Base-by-base conservation (phyloP, 1,284 basidiomycete genomes). In the Wallemia mellicola region DNA sequence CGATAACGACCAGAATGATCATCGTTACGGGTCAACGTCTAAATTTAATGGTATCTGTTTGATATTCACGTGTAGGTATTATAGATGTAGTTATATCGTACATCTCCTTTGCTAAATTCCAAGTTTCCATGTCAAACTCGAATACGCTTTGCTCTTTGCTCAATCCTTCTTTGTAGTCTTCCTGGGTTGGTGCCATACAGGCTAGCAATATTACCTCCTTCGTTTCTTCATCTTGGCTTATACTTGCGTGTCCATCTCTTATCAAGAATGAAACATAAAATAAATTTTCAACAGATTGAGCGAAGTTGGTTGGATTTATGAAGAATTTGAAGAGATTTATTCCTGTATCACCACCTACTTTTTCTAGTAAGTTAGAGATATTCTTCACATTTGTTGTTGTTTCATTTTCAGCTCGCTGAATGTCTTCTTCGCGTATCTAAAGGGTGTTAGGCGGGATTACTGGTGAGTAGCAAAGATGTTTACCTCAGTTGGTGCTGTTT, bases 201-300 rank as follows among this genome's bases (percentile, higher is more conserved):
- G 74, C 67, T 68, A 73, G 54, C 54, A 62, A 77, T 5, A 80
- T 70, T 1, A 82, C 82, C 65, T 85, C 82, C 1, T 79, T 81
- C 0, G 61, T 64, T 22, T 81, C 72, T 2, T 79, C 73, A 56
- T 73, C 71, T 1, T 76, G 76, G 64, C 82, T 78, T 55, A 86
- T 73, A 2, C 80, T 79, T 57, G 80, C 85, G 66, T 78, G 79
- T 15, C 82, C 84, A 64, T 92, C 86, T 56, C 83, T 76, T 58
- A 94, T 82, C 59, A 91, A 73, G 70, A 94, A 94, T 0, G 87
- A 88, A 1, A 92, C 75, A 65, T 92, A 86, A 68, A 94, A 94
- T 24, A 92, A 73, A 67, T 94, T 94, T 70, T 94, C 88, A 24
- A 94, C 84, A 0, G 86, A 86, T 68, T 94, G 88, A 0, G 81